A percentile compares a stretch with the other conserved stretches of the same genome.
These are phyloP conservation scores for Thalia dealbata DNA, from an alignment of 176 grass and related monocot species.

Conservation along the genomic window DNA sequence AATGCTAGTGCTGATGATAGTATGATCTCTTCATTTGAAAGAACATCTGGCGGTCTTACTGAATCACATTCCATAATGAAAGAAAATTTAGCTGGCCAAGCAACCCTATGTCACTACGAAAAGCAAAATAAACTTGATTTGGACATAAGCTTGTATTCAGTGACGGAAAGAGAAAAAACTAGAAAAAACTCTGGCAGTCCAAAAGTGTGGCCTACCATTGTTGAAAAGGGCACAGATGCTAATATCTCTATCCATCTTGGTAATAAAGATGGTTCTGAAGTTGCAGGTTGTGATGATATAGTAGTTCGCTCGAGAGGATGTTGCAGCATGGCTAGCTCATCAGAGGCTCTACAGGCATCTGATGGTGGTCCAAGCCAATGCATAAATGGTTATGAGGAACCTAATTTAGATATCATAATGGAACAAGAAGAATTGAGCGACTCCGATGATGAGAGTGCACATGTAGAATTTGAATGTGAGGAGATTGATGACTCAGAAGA, in stretches of 20 bases:
- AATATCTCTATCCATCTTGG: constrained; percentile 16
- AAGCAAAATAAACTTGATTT: constrained; percentile 61
- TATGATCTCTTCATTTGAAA: neutral
- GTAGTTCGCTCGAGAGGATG: constrained; percentile 22
- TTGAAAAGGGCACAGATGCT: constrained; percentile 14
- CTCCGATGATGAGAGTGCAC: constrained; percentile 63
- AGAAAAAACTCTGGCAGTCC: constrained; percentile 6
- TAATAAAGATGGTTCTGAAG: neutral
- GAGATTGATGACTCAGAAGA: constrained; percentile 15
- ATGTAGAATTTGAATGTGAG: constrained; percentile 53
- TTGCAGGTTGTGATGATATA: constrained; percentile 10
- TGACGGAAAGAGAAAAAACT: constrained; percentile 17
- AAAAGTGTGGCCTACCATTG: constrained; percentile 1
- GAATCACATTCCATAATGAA: constrained; percentile 29
- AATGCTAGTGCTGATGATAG: constrained; percentile 12
- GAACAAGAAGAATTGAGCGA: constrained; percentile 95
- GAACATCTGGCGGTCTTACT: neutral
- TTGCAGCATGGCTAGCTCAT: constrained; percentile 23
- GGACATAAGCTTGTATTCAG: constrained; percentile 61
- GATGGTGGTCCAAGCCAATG: constrained; percentile 30
- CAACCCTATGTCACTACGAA: constrained; percentile 28
- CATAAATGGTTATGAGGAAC: constrained; percentile 48
- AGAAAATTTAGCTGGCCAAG: constrained; percentile 27
- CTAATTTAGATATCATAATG: constrained; percentile 71
- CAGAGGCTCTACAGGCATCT: constrained; percentile 16